Percentiles rank a stretch among this genome's conserved stretches.
These are phyloP conservation scores for Sporisorium graminicola DNA, from an alignment of 1,284 basidiomycete species.

Conservation along the genomic window DNA sequence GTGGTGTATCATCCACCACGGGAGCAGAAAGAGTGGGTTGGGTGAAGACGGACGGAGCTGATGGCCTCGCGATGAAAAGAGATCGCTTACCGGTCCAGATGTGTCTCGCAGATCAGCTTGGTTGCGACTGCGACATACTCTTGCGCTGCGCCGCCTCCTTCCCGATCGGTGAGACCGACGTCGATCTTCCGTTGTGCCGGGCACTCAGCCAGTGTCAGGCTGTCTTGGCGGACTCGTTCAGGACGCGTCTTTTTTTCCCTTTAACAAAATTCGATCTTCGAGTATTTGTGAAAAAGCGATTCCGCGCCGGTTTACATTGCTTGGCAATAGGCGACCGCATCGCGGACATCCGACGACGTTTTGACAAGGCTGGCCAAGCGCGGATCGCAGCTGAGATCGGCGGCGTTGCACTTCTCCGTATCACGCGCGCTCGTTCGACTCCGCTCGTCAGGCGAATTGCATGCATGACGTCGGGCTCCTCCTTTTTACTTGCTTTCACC, in stretches of 20 bases:
- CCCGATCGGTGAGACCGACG: conserved; percentile 2
- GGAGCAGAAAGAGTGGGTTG: no score
- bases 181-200: no score
- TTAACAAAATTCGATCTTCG: not conserved
- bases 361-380: conserved; percentile 11
- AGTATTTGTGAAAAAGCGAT: no score
- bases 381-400: conserved; percentile 28
- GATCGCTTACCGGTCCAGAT: no score
- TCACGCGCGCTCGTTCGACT: not conserved
- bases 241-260: not conserved
- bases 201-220: not conserved
- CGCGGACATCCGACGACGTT: conserved; percentile 29
- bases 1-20: no score
- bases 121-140: not conserved
- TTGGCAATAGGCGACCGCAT: not conserved
- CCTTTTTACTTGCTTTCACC: not conserved
- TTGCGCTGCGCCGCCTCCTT: not conserved
- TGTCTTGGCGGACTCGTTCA: not conserved
- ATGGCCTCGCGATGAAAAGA: no score
- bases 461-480: not conserved
- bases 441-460: conserved; percentile 2
- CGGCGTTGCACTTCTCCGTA: not conserved
- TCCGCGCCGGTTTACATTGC: no score
- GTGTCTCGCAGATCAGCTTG: not conserved
- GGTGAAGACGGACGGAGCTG: no score